These are phyloP conservation scores for Trypanosoma scelopori DNA, from an alignment of 208 protist species.

Conservation along the genomic window DNA sequence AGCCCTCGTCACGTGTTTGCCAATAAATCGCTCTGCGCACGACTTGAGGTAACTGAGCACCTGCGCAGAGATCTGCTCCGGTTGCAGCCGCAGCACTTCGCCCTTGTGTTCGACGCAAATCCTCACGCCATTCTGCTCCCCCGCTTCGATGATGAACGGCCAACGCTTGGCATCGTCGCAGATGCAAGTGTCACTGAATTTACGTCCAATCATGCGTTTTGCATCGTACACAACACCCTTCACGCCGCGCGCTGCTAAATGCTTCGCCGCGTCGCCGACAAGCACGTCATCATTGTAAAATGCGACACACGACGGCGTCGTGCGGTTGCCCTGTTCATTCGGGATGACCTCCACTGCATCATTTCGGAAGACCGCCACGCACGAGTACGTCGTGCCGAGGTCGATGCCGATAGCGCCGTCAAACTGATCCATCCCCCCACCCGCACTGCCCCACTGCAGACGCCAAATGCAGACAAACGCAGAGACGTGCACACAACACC, in stretches of 20 bases:
- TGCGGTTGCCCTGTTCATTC: slow-evolving; percentile 99
- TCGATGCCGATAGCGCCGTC: slow-evolving; percentile 88
- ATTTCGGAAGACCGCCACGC: slow-evolving; percentile 95
- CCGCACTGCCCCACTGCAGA: background rate
- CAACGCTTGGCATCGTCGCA: slow-evolving; percentile 93
- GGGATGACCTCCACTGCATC: slow-evolving; percentile 97
- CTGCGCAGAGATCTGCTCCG: slow-evolving; percentile 97
- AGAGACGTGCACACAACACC: background rate
- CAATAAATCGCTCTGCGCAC: slow-evolving; percentile 94
- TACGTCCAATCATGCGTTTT: slow-evolving; percentile 95
- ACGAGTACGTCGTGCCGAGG: slow-evolving; percentile 95
- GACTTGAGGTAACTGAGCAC: slow-evolving; percentile 94
- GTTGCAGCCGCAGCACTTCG: slow-evolving; percentile 90
- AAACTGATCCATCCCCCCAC: slow-evolving; percentile 29
- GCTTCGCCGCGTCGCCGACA: slow-evolving; percentile 95
- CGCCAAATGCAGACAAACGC: background rate
- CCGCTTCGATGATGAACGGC: slow-evolving; percentile 92
- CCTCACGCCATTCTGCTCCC: slow-evolving; percentile 34
- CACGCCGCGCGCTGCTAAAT: slow-evolving; percentile 90
- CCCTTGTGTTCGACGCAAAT: slow-evolving; percentile 65
- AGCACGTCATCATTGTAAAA: slow-evolving; percentile 97
- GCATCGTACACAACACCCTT: slow-evolving; percentile 94
- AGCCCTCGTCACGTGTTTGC: slow-evolving; percentile 90
- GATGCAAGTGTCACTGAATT: slow-evolving; percentile 84
- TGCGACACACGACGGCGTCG: slow-evolving; percentile 99